Percentiles rank a stretch among this genome's conserved stretches.
phyloP scores from a whole-genome alignment of 768 basidiomycete genomes.

The Chalciporus piperatus region DNA sequence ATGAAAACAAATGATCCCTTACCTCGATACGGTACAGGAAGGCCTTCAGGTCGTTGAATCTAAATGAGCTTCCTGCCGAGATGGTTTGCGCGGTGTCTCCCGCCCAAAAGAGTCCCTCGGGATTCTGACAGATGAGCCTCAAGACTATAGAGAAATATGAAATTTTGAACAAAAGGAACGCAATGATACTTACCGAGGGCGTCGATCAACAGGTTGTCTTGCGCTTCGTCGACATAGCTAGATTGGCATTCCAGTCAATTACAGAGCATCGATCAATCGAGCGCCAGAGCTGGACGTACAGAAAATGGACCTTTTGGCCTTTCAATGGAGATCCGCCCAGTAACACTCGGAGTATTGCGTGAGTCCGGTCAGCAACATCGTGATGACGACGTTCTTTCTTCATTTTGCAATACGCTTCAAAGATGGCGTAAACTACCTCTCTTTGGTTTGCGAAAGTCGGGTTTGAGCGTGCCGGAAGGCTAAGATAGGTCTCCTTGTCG shows the following conservation, averaged over 20 bases:
- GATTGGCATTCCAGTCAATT: not conserved
- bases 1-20: not conserved
- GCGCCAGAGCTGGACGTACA: conserved; percentile 38
- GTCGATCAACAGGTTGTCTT: conserved; percentile 70
- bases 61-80: conserved; percentile 66
- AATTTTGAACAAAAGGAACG: not conserved
- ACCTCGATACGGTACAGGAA: conserved; percentile 66
- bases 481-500: conserved; percentile 41
- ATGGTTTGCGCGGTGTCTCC: conserved; percentile 82
- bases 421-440: conserved; percentile 49
- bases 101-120: conserved; percentile 71
- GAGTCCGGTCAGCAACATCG: conserved; percentile 66
- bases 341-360: conserved; percentile 42
- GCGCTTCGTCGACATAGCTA: conserved; percentile 70
- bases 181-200: conserved; percentile 42
- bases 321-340: conserved; percentile 25
- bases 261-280: not conserved
- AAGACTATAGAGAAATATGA: conserved; percentile 44
- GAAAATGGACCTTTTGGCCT: conserved; percentile 48
- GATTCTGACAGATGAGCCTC: conserved; percentile 58
- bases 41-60: conserved; percentile 69
- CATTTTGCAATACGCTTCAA: conserved; percentile 46
- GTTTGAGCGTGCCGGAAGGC: conserved; percentile 50
- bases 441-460: conserved; percentile 53
- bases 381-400: conserved; percentile 43